Percentiles rank a stretch among this genome's conserved stretches.
phyloP scores from a whole-genome alignment of 2,329 filamentous ascomycete genomes.

The Colletotrichum sp. region DNA sequence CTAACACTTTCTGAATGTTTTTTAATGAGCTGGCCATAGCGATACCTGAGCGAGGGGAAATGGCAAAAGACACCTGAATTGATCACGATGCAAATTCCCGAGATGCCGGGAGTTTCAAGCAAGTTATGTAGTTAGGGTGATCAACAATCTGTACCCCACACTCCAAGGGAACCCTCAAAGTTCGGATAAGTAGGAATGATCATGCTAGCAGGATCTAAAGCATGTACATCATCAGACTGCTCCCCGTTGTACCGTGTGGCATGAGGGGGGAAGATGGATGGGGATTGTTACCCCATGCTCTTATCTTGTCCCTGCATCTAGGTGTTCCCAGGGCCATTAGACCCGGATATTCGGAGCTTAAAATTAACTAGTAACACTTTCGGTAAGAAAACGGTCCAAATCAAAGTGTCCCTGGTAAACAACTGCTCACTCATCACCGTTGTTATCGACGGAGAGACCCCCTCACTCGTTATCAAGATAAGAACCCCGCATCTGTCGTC shows the following conservation, averaged over 20 bases:
- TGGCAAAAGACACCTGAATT: not conserved
- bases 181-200: not conserved
- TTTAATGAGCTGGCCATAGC: not conserved
- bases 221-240: not conserved
- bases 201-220: not conserved
- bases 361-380: not conserved
- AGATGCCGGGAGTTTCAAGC: not conserved
- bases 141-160: not conserved
- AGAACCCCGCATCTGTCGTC: not conserved
- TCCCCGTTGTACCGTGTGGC: not conserved
- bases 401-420: not conserved
- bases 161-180: not conserved
- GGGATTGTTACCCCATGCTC: not conserved
- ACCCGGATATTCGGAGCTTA: not conserved
- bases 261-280: not conserved
- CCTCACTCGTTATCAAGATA: not conserved
- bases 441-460: not conserved
- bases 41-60: not conserved
- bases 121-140: not conserved
- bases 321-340: not conserved
- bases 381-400: not conserved
- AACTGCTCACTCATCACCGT: not conserved
- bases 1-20: constrained; percentile 40
- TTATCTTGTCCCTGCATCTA: not conserved
- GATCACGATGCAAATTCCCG: not conserved